phyloP scores from a whole-genome alignment of 2,329 filamentous ascomycete species.

The Plectosphaerella cucumerina region DNA sequence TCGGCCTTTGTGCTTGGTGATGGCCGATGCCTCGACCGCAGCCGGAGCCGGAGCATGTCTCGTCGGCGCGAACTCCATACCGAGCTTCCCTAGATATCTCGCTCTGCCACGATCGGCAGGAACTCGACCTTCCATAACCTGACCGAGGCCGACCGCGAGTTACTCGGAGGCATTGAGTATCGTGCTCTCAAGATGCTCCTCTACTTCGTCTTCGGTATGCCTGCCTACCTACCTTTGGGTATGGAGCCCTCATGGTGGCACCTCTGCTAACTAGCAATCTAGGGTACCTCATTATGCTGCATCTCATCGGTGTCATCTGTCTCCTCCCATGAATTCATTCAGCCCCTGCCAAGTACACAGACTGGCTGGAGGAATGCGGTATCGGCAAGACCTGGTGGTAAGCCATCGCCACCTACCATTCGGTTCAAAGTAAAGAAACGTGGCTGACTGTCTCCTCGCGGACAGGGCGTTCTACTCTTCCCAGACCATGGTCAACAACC shows the following conservation, averaged over 20 bases:
- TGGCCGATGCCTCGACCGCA: not conserved
- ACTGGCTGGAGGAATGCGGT: slow-evolving; percentile 32
- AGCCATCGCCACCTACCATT: slow-evolving; percentile 11
- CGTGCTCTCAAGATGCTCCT: slow-evolving; percentile 42
- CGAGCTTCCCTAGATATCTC: slow-evolving; percentile 32
- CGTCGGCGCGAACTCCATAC: no score
- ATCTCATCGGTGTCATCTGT: slow-evolving; percentile 41
- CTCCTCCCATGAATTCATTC: slow-evolving; percentile 43
- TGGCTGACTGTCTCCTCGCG: not conserved
- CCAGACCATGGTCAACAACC: slow-evolving; percentile 47
- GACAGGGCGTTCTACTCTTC: slow-evolving; percentile 42
- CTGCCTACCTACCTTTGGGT: slow-evolving; percentile 1
- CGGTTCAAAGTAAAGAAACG: no score
- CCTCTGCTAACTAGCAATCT: not conserved
- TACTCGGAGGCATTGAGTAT: slow-evolving; percentile 48
- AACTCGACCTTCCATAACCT: slow-evolving; percentile 42
- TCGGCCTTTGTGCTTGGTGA: slow-evolving; percentile 2
- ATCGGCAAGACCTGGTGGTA: slow-evolving; percentile 44
- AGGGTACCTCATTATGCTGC: slow-evolving; percentile 42
- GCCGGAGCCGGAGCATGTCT: not conserved
- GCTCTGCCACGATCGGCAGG: slow-evolving; percentile 36
- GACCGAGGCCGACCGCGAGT: slow-evolving; percentile 32
- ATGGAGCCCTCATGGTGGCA: not conserved
- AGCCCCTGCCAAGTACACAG: slow-evolving; percentile 31
- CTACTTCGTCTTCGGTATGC: slow-evolving; percentile 36